Conservation (phyloP, 768 basidiomycete genomes). For the Trametes cingulata region DNA sequence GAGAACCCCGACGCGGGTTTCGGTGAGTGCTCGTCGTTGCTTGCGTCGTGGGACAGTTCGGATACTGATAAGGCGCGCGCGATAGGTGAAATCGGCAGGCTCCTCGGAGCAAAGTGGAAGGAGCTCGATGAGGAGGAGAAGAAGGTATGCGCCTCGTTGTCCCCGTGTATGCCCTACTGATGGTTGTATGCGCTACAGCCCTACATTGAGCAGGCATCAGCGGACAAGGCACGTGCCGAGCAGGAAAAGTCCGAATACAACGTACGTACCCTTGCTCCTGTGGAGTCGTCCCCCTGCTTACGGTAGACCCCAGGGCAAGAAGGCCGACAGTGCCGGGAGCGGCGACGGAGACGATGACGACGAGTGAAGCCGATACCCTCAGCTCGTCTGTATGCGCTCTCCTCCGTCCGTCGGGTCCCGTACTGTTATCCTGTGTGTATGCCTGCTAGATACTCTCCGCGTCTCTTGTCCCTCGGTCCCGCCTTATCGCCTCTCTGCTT, state of each 20-base stretch:
- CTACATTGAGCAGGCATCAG: constrained; percentile 82
- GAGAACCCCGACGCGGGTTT: constrained; percentile 96
- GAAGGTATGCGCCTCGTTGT: constrained; percentile 55
- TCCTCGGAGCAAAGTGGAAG: constrained; percentile 97
- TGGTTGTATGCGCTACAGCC: constrained; percentile 50
- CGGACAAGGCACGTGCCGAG: constrained; percentile 87
- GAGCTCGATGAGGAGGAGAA: constrained; percentile 89
- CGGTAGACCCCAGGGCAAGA: constrained; percentile 34
- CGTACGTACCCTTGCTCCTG: constrained; percentile 32
- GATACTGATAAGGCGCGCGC: constrained; percentile 8
- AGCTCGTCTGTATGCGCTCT: constrained; percentile 1
- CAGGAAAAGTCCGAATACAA: constrained; percentile 63
- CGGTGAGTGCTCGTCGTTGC: constrained; percentile 47
- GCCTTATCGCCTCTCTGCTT: not conserved
- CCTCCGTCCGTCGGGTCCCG: not conserved
- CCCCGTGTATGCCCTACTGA: constrained; percentile 6
- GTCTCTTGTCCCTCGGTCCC: constrained; percentile 3
- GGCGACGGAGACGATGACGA: constrained; percentile 51
- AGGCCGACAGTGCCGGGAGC: constrained; percentile 36
- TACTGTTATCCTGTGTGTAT: constrained; percentile 11
- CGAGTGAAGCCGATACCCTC: constrained; percentile 24
- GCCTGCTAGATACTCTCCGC: constrained; percentile 17
- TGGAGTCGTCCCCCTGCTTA: not conserved
- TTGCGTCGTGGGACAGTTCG: constrained; percentile 1
- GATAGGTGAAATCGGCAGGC: constrained; percentile 84